Base-by-base conservation (phyloP, 257 asterid species). In the Nemophila menziesii region DNA sequence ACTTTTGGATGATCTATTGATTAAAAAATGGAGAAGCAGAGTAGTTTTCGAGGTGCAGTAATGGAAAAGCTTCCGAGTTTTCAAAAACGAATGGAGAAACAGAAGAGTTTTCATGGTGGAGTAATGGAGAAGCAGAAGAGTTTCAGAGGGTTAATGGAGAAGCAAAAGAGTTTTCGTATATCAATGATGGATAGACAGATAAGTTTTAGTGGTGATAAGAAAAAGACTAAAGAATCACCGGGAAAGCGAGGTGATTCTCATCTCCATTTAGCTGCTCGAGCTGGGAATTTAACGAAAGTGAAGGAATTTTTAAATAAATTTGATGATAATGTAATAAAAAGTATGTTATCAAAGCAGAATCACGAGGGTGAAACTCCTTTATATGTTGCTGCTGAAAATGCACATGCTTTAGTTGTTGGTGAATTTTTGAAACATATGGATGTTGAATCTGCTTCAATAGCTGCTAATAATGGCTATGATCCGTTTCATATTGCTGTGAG, bases 281-380 rank as follows among this genome's bases (percentile, higher is more conserved):
- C 83, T 0, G 96, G 92, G 43, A 85, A 90, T 70, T 58, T 84
- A 56, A 71, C 72, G 44, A 90, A 74, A 55, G 85, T 78, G 58
- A 79, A 46, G 40, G 96, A 85, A 18, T 70, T 85, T 44, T 57
- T 81, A 56, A 74, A 79, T 51, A 81, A 71, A 51, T 61, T 69
- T 37, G 93, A 76, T 19, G 58, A 16, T 10, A 54, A 62, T 50
- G 73, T 68, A 41, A 59, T 67, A 6, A 72, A 48, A 20, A 93
- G 78, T 51, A 54, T 79, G 76, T 55, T 85, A 26, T 71, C 83
- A 8, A 79, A 77, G 60, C 78, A 82, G 73, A 90, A 90, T 53
- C 94, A 74, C 52, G 98, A 85, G 55, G 96, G 98, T 6, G 98
- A 90, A 65, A 90, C 96, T 38, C 77, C 92, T 42, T 43, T 90